phyloP scores from a whole-genome alignment of 2,329 filamentous ascomycete genomes.

The Colletotrichum sp. region DNA sequence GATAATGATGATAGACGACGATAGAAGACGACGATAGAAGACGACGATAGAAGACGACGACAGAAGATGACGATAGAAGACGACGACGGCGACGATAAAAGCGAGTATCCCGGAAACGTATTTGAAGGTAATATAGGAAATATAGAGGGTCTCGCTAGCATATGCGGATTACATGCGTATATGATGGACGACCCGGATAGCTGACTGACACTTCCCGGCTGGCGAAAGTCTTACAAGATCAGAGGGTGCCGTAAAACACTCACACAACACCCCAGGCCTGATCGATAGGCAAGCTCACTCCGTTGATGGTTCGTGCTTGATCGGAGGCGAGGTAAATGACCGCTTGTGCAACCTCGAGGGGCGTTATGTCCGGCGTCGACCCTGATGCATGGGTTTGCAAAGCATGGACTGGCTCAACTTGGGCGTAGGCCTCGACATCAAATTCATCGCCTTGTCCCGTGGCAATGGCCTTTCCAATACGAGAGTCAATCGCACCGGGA shows the following conservation, averaged over 20 bases:
- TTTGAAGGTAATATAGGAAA: neutral
- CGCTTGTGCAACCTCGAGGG: constrained; percentile 37
- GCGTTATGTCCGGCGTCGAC: constrained; percentile 27
- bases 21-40: no score
- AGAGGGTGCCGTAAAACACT: neutral
- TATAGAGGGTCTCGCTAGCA: neutral
- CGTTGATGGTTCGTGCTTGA: constrained; percentile 39
- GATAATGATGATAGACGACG: neutral
- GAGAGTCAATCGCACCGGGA: constrained; percentile 36
- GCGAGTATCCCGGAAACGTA: neutral
- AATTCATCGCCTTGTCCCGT: constrained; percentile 21
- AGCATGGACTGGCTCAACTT: constrained; percentile 32
- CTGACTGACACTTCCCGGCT: neutral
- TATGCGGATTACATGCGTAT: neutral
- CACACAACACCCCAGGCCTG: constrained; percentile 39
- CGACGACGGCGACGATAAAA: neutral
- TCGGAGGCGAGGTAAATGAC: constrained; percentile 41
- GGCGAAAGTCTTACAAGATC: neutral
- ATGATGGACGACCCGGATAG: neutral
- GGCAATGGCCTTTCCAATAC: constrained; percentile 31
- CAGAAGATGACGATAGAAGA: neutral
- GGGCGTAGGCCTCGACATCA: constrained; percentile 28
- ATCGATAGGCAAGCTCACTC: constrained; percentile 38
- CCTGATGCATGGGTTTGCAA: constrained; percentile 29
- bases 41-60: no score